Percentiles rank a stretch among this genome's conserved stretches.
Conservation (phyloP, 169 alveolate species). For the Eimeria necatrix region DNA sequence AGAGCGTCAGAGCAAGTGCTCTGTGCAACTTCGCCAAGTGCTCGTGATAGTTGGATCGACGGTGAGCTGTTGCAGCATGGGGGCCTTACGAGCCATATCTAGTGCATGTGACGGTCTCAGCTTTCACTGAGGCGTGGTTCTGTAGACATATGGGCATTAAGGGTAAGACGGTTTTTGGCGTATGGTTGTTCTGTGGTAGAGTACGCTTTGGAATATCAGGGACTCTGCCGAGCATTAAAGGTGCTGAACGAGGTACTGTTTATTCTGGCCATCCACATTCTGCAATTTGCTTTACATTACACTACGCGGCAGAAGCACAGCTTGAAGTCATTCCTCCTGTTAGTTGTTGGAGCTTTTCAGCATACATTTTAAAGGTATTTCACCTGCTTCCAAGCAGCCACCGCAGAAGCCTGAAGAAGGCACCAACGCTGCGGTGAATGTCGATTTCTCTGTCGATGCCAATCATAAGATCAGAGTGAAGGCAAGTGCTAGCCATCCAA, state of each 20-base stretch:
- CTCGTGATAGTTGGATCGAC: conserved; percentile 87
- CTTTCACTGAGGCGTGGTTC: conserved; percentile 88
- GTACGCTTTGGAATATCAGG: conserved; percentile 38
- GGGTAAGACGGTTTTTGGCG: conserved; percentile 63
- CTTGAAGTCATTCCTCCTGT: conserved; percentile 78
- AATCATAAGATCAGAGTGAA: conserved; percentile 51
- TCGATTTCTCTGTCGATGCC: conserved; percentile 70
- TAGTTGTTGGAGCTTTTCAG: not conserved
- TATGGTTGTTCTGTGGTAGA: not conserved
- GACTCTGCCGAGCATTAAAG: conserved; percentile 77
- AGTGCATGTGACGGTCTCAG: not conserved
- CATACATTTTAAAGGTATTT: not conserved
- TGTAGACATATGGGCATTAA: conserved; percentile 86
- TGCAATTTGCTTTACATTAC: not conserved
- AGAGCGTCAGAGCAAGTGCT: conserved; percentile 85
- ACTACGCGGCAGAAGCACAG: conserved; percentile 55
- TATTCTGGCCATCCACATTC: not conserved
- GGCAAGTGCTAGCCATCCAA: conserved; percentile 2
- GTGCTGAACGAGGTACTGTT: conserved; percentile 70
- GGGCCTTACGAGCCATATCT: not conserved
- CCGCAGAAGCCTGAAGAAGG: conserved; percentile 22
- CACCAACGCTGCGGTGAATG: conserved; percentile 66
- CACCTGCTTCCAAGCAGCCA: conserved; percentile 1
- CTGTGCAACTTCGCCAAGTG: conserved; percentile 84
- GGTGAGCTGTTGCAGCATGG: conserved; percentile 56